Base-by-base conservation (phyloP, 805 yeast species). In the Candida silvatica region DNA sequence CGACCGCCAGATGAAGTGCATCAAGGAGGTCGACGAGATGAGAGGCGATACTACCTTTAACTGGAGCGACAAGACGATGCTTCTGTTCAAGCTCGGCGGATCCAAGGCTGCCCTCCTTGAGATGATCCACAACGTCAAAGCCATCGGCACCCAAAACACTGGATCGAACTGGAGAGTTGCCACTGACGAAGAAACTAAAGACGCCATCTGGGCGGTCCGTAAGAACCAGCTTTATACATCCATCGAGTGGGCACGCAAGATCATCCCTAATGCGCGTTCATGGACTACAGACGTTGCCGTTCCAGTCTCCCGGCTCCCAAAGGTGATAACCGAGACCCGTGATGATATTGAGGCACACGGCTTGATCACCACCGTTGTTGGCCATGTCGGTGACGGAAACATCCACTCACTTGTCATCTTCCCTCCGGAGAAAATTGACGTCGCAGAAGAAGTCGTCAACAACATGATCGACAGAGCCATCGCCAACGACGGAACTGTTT, bases 271-370 rank as follows among this genome's bases (percentile, higher is more conserved):
- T 27, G 58, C 57, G 8, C 43, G 46, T 34, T 73, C 77, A 2
- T 81, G 85, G 77, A 77, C 85, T 18, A 81, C 90, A 1, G 92
- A 81, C 56, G 82, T 81, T 14, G 88, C 87, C 0, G 87, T 81
- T n/a, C 90, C 92, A 3, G 64, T 81, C 25, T 78, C 87, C 1
- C 62, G 63, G 37, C 62, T 82, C 27, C 74, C 88, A 3, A 51
- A 59, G n/a, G 71, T 80, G 28, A 74, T 81, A 29, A 61, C 64
- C 25, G 77, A 73, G 35, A 77, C 88, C 2, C 74, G 77, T 40
- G 56, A 60, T 12, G 87, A 80, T 39, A 65, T 80, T 38, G 69
- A 67, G 35, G 49, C 56, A 5, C 66, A 71, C 32, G 77, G 78
- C 0, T 54, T 76, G 30, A 45, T 63, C 23, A 68, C 73, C 32